Evolutionary conservation across 495 filamentous ascomycete genomes (phyloP).

Genomic region (Penicillium tannophilum): DNA sequence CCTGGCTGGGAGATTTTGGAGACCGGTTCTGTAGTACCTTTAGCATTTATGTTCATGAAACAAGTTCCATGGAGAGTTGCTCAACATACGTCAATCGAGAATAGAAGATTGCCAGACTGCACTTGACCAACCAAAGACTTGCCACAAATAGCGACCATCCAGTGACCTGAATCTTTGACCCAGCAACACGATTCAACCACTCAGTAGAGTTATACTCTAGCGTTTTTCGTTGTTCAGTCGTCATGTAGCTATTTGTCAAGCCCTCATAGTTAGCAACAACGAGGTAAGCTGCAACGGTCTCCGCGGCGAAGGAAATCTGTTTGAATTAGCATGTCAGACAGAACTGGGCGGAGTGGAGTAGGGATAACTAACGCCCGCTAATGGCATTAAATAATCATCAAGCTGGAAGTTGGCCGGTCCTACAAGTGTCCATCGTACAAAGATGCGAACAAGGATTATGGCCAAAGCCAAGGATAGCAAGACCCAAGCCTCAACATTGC

Average conservation of each 20-base stretch:
- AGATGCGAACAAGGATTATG: slow-evolving; percentile 47
- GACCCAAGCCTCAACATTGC: slow-evolving; percentile 47
- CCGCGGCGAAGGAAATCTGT: slow-evolving; percentile 34
- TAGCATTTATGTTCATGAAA: neutral
- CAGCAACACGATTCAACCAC: slow-evolving; percentile 44
- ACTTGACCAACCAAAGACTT: slow-evolving; percentile 55
- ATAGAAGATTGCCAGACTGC: slow-evolving; percentile 53
- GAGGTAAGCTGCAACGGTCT: slow-evolving; percentile 39
- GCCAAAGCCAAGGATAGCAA: slow-evolving; percentile 48
- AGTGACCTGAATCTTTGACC: slow-evolving; percentile 53
- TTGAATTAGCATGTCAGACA: neutral
- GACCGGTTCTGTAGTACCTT: slow-evolving; percentile 35
- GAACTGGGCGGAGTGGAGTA: neutral
- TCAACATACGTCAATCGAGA: slow-evolving; percentile 51
- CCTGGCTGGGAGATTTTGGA: slow-evolving; percentile 40
- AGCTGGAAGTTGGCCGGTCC: slow-evolving; percentile 47
- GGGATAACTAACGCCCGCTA: slow-evolving; percentile 44
- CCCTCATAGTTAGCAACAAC: slow-evolving; percentile 41
- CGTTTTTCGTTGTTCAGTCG: slow-evolving; percentile 39
- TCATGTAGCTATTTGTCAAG: slow-evolving; percentile 56
- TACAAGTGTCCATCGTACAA: slow-evolving; percentile 48
- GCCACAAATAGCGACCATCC: slow-evolving; percentile 56
- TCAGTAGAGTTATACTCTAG: slow-evolving; percentile 44
- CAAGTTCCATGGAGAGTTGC: neutral
- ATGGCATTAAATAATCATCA: slow-evolving; percentile 61